Evolutionary conservation across 1,284 basidiomycete genomes (phyloP), one percentile per base, ranked within the genome.

Genomic region (Ceratobasidium sp.): DNA sequence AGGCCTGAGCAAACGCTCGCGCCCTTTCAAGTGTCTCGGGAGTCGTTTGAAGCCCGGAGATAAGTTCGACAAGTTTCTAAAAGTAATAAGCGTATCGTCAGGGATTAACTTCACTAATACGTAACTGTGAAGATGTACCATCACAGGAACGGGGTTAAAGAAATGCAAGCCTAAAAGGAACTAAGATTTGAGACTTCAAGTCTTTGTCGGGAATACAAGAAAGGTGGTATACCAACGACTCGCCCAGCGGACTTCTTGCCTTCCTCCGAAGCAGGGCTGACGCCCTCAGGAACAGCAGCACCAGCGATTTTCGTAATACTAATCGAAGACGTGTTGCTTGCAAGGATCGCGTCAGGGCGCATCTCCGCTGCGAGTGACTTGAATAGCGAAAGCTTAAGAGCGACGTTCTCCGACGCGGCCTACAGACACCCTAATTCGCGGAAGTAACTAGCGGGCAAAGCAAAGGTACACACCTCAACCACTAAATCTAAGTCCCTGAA

Each of bases 71-170:
- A 4, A 97, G 85, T 90, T 93, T 93, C 95, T 96, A 82, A 33
- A 66, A 66, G 9, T 71, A 74, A 36, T 59, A 57, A 41, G 66
- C 33, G n/a, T n/a, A 75, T 76, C 14, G 76, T 74, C 36, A 73
- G 64, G 19, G 22, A 41, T n/a, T 7, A 54, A 3, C n/a, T 29
- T 9, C 9, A 48, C 4, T n/a, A 17, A 5, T 14, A 7, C 36
- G 11, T 41, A 41, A 11, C 36, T 31, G 31, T 50, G 67, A 53
- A 77, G 64, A 80, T 87, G 75, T 79, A 92, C 93, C 95, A 98
- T 98, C 50, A 96, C 93, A 4, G 94, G 94, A 2, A 97, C 95
- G 3, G 96, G 96, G 81, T 98, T 98, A 86, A 98, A 98, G 85
- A 97, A 98, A 83, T 98, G 96, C 54, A 97, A 84, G 15, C 95